A percentile compares a stretch with the other conserved stretches of the same genome.
phyloP scores from a whole-genome alignment of 352 stramenopile species.

The Phytophthora pisi region DNA sequence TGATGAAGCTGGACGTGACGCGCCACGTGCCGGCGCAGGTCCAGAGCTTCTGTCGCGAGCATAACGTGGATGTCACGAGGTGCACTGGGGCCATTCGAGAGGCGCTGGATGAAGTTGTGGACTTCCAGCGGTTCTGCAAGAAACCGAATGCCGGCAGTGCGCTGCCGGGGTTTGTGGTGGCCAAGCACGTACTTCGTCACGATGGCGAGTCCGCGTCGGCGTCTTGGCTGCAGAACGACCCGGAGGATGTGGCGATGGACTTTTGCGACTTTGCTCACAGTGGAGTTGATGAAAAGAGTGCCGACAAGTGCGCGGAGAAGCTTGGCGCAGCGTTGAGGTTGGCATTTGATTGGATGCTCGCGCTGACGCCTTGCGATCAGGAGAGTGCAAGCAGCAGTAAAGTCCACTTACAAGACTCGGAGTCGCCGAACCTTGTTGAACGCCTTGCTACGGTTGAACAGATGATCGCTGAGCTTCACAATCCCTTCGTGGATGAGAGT shows the following conservation, averaged over 20 bases:
- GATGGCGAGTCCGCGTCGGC: not conserved
- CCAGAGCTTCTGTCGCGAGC: conserved; percentile 44
- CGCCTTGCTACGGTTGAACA: conserved; percentile 27
- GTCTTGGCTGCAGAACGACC: conserved; percentile 46
- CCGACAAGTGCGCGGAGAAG: conserved; percentile 18
- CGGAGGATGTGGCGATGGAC: conserved; percentile 45
- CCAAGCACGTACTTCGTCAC: conserved; percentile 41
- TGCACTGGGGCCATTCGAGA: conserved; percentile 33
- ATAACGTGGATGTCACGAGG: conserved; percentile 30
- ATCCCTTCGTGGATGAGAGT: not conserved
- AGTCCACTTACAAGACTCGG: not conserved
- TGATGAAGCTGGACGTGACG: conserved; percentile 44
- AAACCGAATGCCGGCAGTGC: not conserved
- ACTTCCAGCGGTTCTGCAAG: conserved; percentile 37
- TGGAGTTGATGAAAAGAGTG: not conserved
- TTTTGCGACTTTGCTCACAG: conserved; percentile 44
- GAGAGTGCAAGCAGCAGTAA: not conserved
- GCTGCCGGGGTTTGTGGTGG: conserved; percentile 44
- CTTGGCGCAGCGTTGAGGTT: conserved; percentile 27
- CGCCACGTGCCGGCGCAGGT: conserved; percentile 37
- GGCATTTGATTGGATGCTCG: conserved; percentile 52
- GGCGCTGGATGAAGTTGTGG: conserved; percentile 36
- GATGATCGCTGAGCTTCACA: conserved; percentile 31
- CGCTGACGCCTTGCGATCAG: conserved; percentile 31
- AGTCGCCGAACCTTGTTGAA: conserved; percentile 10